Evolutionary conservation across 441 rosid species (phyloP), one percentile per base, ranked within the genome.

Genomic region (Biscutella auriculata): DNA sequence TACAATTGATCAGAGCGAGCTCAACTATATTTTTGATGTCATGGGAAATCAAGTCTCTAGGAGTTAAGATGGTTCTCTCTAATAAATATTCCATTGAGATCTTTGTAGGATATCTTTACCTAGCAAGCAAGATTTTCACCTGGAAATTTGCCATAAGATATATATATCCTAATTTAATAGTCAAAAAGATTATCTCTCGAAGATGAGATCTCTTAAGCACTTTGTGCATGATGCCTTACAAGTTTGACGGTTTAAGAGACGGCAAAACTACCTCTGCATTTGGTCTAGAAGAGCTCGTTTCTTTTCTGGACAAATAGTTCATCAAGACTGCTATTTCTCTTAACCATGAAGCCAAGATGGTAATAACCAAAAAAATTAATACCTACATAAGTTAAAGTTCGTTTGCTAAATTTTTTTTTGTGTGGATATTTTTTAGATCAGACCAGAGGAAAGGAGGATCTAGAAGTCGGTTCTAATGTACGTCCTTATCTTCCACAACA

Each of bases 11-110:
- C 65, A 85, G 99, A 77, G 97, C 99, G 36, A 94, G 99, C 78
- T 88, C 97, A 34, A 97, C 97, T 0, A 94, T 94, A 97, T 94
- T 94, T 80, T 92, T 94, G 6, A 94, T 94, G 97, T 90, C 97
- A 1, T 78, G 97, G 60, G 90, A 94, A 77, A 94, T 94, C 58
- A 94, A 88, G 71, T 94, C 99, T 5, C 75, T 94, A 53, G 99
- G 99, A 59, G 99, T 94, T 39, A 94, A 94, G 74, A 94, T 94
- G 99, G 97, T 94, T 68, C 70, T 94, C 32, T 94, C 99, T 47
- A 97, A 97, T 50, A 97, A 90, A 77, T 96, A 97, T 35, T 90
- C 99, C 2, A 97, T 90, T 73, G 99, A 94, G 57, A 88, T 90
- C 21, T 83, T 94, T 62, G 99, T 97, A 66, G 99, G 99, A 10